Evolutionary conservation across 805 yeast species (phyloP), one percentile per base, ranked within the genome.

Genomic region (Maudiozyma bulderi): DNA sequence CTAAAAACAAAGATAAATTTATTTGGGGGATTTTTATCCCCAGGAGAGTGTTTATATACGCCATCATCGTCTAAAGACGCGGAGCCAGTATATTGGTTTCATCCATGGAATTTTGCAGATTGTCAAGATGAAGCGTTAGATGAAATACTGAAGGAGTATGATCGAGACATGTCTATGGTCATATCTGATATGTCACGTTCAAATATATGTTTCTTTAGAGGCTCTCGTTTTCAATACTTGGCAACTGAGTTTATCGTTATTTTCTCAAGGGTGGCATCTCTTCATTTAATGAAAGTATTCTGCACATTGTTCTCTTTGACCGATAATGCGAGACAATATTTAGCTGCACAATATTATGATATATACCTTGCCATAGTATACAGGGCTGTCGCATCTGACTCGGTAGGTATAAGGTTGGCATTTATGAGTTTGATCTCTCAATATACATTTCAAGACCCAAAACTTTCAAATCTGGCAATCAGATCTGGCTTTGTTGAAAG

Each of bases 321-420:
- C 11, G 71, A 65, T 47, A 82, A 81, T 0, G 76, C 81, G 1
- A 67, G 87, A 47, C 74, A 77, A 73, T 64, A 67, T 81, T 47
- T 71, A 76, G 42, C 65, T 3, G 65, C 63, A 4, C 91, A 88
- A 56, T 89, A 88, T 59, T 84, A 88, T 41, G 95, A 88, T 56
- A 71, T 88, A 0, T 91, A 91, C 62, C 90, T 95, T 0, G 74
- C 77, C 9, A 40, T 63, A 9, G 54, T 61, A 11, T 61, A 59
- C 46, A 54, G 54, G 40, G 51, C 65, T 2, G 63, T 62, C 7
- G 57, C 61, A 10, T 57, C 63, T 6, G 65, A 61, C 37, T 39
- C 46, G 5, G 48, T 52, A 3, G 61, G 61, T 8, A 50, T 54
- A 33, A 57, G 57, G 45, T 54, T 59, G 8, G 50, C 62, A 20